Evolutionary conservation across 345 rosid species (phyloP), one percentile per base, ranked within the genome.

Genomic region (Combretum micranthum): DNA sequence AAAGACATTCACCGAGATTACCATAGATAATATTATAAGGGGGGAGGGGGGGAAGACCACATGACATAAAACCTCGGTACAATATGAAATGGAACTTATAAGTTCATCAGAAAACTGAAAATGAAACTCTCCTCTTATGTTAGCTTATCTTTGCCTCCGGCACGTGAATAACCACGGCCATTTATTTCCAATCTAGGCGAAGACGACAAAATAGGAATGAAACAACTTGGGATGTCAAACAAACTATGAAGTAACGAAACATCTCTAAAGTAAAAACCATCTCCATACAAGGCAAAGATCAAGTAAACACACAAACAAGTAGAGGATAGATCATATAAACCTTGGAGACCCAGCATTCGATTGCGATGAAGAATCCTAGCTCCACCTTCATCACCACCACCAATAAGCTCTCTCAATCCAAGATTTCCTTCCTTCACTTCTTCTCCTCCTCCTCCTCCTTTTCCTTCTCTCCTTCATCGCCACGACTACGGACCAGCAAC

Each of bases 401-500:
- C 92, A 47, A 93, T 93, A 78, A 93, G 73, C 66, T 83, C 97
- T 69, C 87, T 82, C 66, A 93, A 67, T 42, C 99, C 99, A 72
- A 80, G 71, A 69, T 61, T 87, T 75, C 69, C 79, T 4, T 65
- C 67, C 51, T 75, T 74, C 65, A 75, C 85, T 55, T 69, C 83
- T 51, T 73, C 77, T 20, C 70, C 25, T 74, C 73, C 50, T 76
- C 71, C 48, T 72, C 82, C 53, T 72, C 69, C 49, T 67, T 44
- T 48, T 65, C 75, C 37, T 70, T 46, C 37, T 50, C 64, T 56
- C 55, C 69, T 44, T 47, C 69, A 4, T 32, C 67, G 60, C 63
- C 59, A 13, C 60, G 63, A 8, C 56, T 56, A 0, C 64, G 26
- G 23, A 69, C 81, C 56, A 68, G 83, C 83, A 89, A 73, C 70